Base-by-base conservation (phyloP, 306 rosid species). In the Sesbania bispinosa region DNA sequence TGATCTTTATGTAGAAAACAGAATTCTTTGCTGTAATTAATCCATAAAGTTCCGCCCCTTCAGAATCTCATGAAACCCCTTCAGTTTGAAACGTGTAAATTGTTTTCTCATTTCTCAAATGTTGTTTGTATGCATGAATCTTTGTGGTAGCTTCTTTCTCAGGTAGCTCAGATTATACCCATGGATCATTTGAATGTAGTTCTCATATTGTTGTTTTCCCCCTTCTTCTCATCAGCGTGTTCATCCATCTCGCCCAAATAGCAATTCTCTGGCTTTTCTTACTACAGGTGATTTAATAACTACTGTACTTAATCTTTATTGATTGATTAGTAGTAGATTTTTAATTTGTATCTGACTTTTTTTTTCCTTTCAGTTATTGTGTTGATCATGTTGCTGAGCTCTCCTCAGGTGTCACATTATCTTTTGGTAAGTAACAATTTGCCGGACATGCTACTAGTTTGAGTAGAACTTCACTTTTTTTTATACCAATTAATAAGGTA, bases 241-340 rank as follows among this genome's bases (percentile, higher is more conserved):
- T 53, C 84, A 72, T 43, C 74, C 82, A 38, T 53, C 82, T 38
- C 79, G 84, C 36, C 79, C 79, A 19, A 43, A 68, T 55, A 59
- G 83, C 65, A 90, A 88, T 57, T 83, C 94, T 2, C 89, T 93
- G 45, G 88, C 93, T 64, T 88, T 93, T 76, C 94, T 93, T 21
- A 83, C 86, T 39, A 89, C 97, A 77, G 97, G 98, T 90, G 68
- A 53, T 33, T 64, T n/a, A 16, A 54, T 45, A 18, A 70, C 74
- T 23, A 48, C 45, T 30, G 29, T n/a, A 5, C 30, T 53, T 54
- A 36, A 71, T 63, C 73, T 64, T 74, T 59, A 20, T 14, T 63
- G 55, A 55, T 70, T 67, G 64, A 16, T n/a, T 57, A 15, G 10
- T 6, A 58, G 65, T 29, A 41, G 3, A n/a, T 54, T 41, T 38